Percentiles rank a stretch among this genome's conserved stretches.
Conservation (phyloP, 768 basidiomycete genomes). For the Artomyces pyxidatus region DNA sequence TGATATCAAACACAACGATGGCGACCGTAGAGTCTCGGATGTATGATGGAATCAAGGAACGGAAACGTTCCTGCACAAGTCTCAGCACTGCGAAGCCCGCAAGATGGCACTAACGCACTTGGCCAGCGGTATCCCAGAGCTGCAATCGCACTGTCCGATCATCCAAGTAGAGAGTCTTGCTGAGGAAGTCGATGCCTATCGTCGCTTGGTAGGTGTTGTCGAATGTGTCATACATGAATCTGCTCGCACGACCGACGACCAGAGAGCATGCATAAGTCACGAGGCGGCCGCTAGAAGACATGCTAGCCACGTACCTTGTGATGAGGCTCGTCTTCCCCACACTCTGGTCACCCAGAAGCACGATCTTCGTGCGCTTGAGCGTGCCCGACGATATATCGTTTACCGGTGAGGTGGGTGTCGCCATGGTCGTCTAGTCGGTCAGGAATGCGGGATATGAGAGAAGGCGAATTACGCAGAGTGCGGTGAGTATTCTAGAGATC, state of each 20-base stretch:
- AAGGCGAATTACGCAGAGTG: too few relatives aligned
- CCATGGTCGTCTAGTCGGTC: too few relatives aligned
- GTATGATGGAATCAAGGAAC: conserved; percentile 96
- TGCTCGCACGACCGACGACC: conserved; percentile 23
- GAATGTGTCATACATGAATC: conserved; percentile 99
- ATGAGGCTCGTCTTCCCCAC: conserved; percentile 99
- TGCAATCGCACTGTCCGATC: conserved; percentile 96
- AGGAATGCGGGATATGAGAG: too few relatives aligned
- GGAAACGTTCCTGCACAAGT: conserved; percentile 85
- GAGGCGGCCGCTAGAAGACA: too few relatives aligned
- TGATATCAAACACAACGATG: conserved; percentile 98
- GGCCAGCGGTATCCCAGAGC: conserved; percentile 97
- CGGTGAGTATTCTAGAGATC: too few relatives aligned
- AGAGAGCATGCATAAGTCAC: background rate
- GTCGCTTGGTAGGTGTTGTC: conserved; percentile 99
- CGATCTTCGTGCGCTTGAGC: conserved; percentile 93
- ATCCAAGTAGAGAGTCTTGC: conserved; percentile 99
- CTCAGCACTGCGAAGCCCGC: background rate
- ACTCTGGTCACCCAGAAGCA: conserved; percentile 92
- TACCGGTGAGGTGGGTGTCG: conserved; percentile 54
- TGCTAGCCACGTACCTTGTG: conserved; percentile 66
- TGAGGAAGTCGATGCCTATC: conserved; percentile 97
- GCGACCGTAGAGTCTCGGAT: conserved; percentile 98
- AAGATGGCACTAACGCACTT: conserved; percentile 39
- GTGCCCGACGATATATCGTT: conserved; percentile 84